Evolutionary conservation across 768 basidiomycete species (phyloP), one percentile per base, ranked within the genome.

Genomic region (Pulveroboletus sp.): DNA sequence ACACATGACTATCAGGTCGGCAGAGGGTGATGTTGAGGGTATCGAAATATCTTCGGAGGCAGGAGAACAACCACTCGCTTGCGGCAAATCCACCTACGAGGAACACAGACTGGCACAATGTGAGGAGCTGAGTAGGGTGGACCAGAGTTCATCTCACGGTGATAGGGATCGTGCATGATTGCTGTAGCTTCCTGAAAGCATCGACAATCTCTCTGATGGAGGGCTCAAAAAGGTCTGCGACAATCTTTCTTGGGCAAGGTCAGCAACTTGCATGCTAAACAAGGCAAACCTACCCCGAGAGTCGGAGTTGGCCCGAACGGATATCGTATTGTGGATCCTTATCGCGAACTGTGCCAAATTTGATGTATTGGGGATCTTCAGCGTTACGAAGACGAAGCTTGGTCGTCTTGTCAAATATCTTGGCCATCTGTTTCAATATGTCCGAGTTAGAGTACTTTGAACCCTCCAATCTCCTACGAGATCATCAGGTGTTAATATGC

Each of bases 1-100:
- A n/a, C n/a, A n/a, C n/a, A n/a, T n/a, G n/a, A n/a, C n/a, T n/a
- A n/a, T n/a, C n/a, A n/a, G n/a, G n/a, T 72, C n/a, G n/a, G n/a
- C n/a, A n/a, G n/a, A n/a, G n/a, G n/a, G n/a, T n/a, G n/a, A n/a
- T n/a, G n/a, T n/a, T 70, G 0, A 69, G 56, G 5, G 65, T 53
- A 5, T 65, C 65, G 10, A 82, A 63, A 6, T 65, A 56, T 43
- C 58, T 62, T 34, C 71, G 71, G 2, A 82, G 70, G 40, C 68
- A 65, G 2, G 63, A 52, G 50, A 74, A 79, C 16, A 81, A 59
- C 70, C 72, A 79, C 37, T 75, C 72, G 49, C 72, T 79, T 2
- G 76, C n/a, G n/a, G n/a, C n/a, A n/a, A n/a, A n/a, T n/a, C n/a
- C n/a, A n/a, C n/a, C n/a, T n/a, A n/a, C n/a, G n/a, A n/a, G n/a